Evolutionary conservation across 2,329 filamentous ascomycete species (phyloP).

Genomic region (Alternaria gaisen): DNA sequence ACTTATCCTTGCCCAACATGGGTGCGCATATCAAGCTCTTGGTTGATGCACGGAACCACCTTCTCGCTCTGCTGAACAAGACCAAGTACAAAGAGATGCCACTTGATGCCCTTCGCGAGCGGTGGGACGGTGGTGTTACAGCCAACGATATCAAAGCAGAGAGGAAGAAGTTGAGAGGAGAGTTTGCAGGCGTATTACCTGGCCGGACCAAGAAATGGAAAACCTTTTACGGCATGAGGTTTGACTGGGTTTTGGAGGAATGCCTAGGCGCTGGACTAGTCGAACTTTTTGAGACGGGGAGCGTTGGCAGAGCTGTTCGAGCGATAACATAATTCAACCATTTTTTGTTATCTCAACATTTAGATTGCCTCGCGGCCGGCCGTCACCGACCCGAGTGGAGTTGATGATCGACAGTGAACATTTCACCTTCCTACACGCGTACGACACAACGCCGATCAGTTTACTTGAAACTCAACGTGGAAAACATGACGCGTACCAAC

Average conservation of each 20-base stretch:
- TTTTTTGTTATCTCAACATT: background rate
- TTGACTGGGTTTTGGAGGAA: constrained; percentile 76
- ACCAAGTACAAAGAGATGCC: constrained; percentile 71
- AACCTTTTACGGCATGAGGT: constrained; percentile 72
- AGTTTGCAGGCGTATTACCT: constrained; percentile 66
- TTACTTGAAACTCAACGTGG: constrained; percentile 1
- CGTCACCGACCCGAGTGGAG: background rate
- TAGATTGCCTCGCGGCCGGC: background rate
- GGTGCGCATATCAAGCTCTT: constrained; percentile 74
- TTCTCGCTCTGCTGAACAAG: constrained; percentile 66
- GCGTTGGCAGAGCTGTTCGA: constrained; percentile 72
- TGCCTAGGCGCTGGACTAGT: constrained; percentile 74
- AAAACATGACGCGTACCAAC: background rate
- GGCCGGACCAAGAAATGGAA: constrained; percentile 75
- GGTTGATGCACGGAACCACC: constrained; percentile 67
- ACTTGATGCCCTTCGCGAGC: constrained; percentile 68
- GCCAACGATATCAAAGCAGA: constrained; percentile 56
- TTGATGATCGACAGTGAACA: background rate
- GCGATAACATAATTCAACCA: background rate
- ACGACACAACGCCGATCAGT: constrained; percentile 1
- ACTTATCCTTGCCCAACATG: constrained; percentile 71
- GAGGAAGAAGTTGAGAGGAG: constrained; percentile 63
- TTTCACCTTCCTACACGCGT: background rate
- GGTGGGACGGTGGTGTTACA: constrained; percentile 74
- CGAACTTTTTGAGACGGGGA: constrained; percentile 78